phyloP scores from a whole-genome alignment of 768 basidiomycete genomes.

The Lactarius hengduanensis region DNA sequence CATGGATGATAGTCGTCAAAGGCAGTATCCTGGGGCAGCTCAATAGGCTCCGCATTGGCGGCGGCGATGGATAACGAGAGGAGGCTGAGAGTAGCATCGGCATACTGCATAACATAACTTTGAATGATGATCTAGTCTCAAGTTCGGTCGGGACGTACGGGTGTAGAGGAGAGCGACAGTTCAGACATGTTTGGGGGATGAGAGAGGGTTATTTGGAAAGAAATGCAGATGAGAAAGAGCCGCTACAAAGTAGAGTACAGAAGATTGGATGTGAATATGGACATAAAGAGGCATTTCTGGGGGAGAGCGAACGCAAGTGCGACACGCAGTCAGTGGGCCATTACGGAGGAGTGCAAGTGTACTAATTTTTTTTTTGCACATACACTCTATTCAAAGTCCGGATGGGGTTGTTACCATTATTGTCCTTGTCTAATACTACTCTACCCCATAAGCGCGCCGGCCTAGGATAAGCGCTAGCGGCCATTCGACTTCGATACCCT shows the following conservation, averaged over 20 bases:
- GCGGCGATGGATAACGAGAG: slow-evolving; percentile 70
- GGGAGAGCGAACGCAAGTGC: slow-evolving; percentile 13
- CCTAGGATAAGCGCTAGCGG: slow-evolving; percentile 36
- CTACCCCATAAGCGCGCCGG: background rate
- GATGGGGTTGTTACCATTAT: slow-evolving; percentile 15
- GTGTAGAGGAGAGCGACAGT: slow-evolving; percentile 3
- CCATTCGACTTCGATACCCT: slow-evolving; percentile 42
- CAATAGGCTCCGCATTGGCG: slow-evolving; percentile 48
- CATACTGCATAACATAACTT: slow-evolving; percentile 3
- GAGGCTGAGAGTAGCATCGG: slow-evolving; percentile 42
- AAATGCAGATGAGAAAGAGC: slow-evolving; percentile 4
- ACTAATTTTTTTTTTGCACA: background rate
- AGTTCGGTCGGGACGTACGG: slow-evolving; percentile 14
- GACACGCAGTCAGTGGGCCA: slow-evolving; percentile 24
- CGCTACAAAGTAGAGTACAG: slow-evolving; percentile 22
- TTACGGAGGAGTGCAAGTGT: slow-evolving; percentile 16
- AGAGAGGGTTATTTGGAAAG: background rate
- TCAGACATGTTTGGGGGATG: slow-evolving; percentile 20
- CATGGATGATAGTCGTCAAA: slow-evolving; percentile 24
- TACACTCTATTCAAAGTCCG: slow-evolving; percentile 27
- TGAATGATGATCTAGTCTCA: background rate
- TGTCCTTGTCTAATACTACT: background rate
- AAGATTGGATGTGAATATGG: slow-evolving; percentile 14
- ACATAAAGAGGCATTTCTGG: slow-evolving; percentile 28
- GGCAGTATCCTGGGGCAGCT: slow-evolving; percentile 33